Evolutionary conservation across 805 yeast genomes (phyloP).

Genomic region (Ogataea methylovora): DNA sequence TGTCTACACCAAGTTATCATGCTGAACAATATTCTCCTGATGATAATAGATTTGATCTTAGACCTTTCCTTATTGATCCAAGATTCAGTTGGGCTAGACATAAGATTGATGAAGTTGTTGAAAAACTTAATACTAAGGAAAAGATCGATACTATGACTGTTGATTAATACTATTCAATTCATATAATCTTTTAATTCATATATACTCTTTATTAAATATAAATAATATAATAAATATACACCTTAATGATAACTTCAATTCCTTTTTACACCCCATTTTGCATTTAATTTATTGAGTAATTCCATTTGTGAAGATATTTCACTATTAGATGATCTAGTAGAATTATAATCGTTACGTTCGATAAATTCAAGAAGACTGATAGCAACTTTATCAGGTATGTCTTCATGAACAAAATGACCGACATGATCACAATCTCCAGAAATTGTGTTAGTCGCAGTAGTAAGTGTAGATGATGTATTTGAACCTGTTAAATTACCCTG

Average conservation of each 20-base stretch:
- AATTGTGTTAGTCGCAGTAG: constrained; percentile 19
- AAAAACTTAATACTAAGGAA: constrained; percentile 37
- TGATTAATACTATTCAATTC: constrained; percentile 21
- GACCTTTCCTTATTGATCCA: constrained; percentile 94
- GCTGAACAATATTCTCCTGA: constrained; percentile 98
- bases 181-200: not conserved
- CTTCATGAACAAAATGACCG: constrained; percentile 97
- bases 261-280: constrained; percentile 26
- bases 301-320: constrained; percentile 18
- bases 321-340: constrained; percentile 28
- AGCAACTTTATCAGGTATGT: constrained; percentile 64
- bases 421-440: constrained; percentile 36
- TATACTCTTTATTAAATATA: not conserved
- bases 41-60: constrained; percentile 89
- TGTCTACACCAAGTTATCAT: constrained; percentile 94
- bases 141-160: constrained; percentile 34
- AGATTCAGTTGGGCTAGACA: constrained; percentile 83
- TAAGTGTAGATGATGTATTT: constrained; percentile 11
- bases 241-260: not conserved
- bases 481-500: constrained; percentile 20
- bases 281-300: constrained; percentile 19
- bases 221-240: not conserved
- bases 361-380: constrained; percentile 42
- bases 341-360: constrained; percentile 34
- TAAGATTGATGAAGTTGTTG: constrained; percentile 77